A percentile compares a stretch with the other conserved stretches of the same genome.
Evolutionary conservation across 2,329 filamentous ascomycete species (phyloP).

Genomic region (Colletotrichum chrysophilum): DNA sequence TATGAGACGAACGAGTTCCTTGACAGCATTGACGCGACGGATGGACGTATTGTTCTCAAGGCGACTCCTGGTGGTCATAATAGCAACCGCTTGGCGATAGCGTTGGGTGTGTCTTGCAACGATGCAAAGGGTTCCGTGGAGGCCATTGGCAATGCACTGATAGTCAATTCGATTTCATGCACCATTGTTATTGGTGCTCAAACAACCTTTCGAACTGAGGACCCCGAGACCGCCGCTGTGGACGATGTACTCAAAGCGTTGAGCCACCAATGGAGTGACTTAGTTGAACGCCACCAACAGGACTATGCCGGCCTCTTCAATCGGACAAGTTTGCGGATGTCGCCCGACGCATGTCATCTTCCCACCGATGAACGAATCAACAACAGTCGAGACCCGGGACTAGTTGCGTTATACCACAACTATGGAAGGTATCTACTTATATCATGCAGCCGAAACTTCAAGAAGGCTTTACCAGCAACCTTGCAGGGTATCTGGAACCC

Average conservation of each 20-base stretch:
- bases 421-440: conserved; percentile 25
- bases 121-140: conserved; percentile 31
- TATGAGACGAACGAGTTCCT: conserved; percentile 49
- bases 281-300: conserved; percentile 23
- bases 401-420: conserved; percentile 24
- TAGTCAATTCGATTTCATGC: conserved; percentile 39
- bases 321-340: conserved; percentile 26
- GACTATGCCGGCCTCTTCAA: conserved; percentile 28
- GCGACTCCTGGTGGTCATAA: conserved; percentile 40
- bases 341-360: conserved; percentile 23
- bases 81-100: conserved; percentile 37
- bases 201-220: conserved; percentile 39
- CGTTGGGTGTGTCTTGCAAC: conserved; percentile 31
- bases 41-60: conserved; percentile 36
- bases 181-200: conserved; percentile 42
- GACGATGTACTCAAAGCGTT: conserved; percentile 28
- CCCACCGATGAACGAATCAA: conserved; percentile 25
- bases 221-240: conserved; percentile 30
- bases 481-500: conserved; percentile 51
- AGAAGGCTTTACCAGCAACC: conserved; percentile 40
- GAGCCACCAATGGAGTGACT: conserved; percentile 16
- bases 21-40: conserved; percentile 34
- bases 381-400: conserved; percentile 25
- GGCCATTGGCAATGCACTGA: conserved; percentile 37
- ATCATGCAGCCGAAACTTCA: conserved; percentile 16